Evolutionary conservation across 2,329 filamentous ascomycete species (phyloP).

Genomic region (Cadophora gregata): DNA sequence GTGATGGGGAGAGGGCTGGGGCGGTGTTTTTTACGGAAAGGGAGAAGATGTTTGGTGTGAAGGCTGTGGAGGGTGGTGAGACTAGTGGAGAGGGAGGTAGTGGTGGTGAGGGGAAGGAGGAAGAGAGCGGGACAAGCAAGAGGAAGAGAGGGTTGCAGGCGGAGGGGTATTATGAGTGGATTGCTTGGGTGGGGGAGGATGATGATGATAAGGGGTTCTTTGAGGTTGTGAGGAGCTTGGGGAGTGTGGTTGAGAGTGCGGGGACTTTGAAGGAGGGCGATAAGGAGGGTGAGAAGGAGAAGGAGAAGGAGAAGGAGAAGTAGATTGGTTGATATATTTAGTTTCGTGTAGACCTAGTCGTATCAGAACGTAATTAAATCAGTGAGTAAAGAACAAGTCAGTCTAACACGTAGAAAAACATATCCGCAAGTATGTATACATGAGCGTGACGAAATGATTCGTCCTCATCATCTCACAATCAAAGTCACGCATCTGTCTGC

Average conservation of each 20-base stretch:
- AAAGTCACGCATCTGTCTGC: too few species aligned
- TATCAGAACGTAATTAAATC: too few species aligned
- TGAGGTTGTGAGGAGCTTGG: constrained; percentile 35
- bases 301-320: background rate
- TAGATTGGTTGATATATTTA: background rate
- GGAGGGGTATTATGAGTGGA: constrained; percentile 39
- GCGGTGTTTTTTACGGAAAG: background rate
- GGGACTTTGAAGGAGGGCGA: constrained; percentile 19
- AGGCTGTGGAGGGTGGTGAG: constrained; percentile 5
- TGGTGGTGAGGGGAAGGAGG: background rate
- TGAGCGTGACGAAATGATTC: too few species aligned
- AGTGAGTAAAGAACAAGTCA: too few species aligned
- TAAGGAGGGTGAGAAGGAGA: background rate
- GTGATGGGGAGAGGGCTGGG: background rate
- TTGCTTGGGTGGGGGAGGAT: constrained; percentile 22
- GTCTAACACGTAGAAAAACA: too few species aligned
- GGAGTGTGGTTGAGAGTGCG: constrained; percentile 35
- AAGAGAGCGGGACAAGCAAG: constrained; percentile 19
- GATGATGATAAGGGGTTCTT: constrained; percentile 19
- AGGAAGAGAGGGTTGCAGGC: constrained; percentile 27
- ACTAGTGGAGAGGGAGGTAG: constrained; percentile 4
- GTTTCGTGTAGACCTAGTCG: too few species aligned
- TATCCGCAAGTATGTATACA: too few species aligned
- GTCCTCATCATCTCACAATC: too few species aligned
- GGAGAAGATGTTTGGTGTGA: background rate